Base-by-base conservation (phyloP, 225 moss, liverwort and hornwort genomes). In the Pleurozium schreberi region DNA sequence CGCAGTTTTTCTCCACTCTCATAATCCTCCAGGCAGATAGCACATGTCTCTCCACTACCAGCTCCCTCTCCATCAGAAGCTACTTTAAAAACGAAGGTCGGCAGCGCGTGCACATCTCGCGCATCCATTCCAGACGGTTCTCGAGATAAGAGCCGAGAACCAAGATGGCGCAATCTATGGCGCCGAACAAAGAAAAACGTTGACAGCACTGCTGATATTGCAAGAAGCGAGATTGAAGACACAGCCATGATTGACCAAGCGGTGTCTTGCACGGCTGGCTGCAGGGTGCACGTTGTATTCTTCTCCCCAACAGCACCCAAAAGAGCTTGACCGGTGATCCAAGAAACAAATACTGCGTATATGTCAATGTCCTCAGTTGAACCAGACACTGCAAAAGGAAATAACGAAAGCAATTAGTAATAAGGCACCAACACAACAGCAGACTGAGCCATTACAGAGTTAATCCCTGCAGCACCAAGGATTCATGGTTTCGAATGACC, bases 201-300 rank as follows among this genome's bases (percentile, higher is more conserved):
- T 52, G 96, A 96, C 69, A 99, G 86, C 34, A 99, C 96, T 23
- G 98, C 97, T 75, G 95, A 95, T 82, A 99, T 84, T 52, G 98
- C 98, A 82, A 99, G 96, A 80, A 99, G 93, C 66, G 98, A 96
- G 88, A 99, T 96, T 60, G 96, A 97, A 66, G 97, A 96, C 70
- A 99, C 98, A 31, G 98, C 97, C 97, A 99, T 96, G 64, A 99
- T 97, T 69, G 98, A 99, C 98, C 98, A 99, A 50, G 98, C 97
- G 20, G 98, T 96, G 90, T 96, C 95, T 83, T 99, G 96, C 84
- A 96, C 94, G 26, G 98, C 96, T 83, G 97, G 95, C 73, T 94
- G 95, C 86, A 99, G 90, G 40, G 94, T 96, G 79, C 97, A 97
- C 53, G 95, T 95, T 36, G 95, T 95, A 53, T 92, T 93, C 49